Conservation (phyloP, 2,329 filamentous ascomycete species). For the Corinectria fuckeliana region DNA sequence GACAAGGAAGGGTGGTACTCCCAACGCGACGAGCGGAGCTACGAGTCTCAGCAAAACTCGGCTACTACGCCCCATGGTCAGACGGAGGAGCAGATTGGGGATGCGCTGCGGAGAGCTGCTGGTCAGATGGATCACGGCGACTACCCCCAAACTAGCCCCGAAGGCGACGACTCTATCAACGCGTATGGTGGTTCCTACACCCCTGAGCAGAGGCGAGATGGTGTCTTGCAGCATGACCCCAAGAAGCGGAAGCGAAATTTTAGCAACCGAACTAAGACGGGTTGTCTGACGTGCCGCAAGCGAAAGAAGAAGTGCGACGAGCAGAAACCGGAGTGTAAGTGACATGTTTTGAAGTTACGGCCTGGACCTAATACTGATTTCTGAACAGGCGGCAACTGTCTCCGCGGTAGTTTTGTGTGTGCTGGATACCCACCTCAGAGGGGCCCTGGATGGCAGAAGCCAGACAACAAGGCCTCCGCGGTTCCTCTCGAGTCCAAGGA, state of each 20-base stretch:
- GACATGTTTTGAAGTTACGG: neutral
- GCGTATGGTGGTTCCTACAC: slow-evolving; percentile 53
- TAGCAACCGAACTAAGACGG: slow-evolving; percentile 94
- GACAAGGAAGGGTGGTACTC: slow-evolving; percentile 60
- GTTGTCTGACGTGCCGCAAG: slow-evolving; percentile 88
- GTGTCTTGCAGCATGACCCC: slow-evolving; percentile 62
- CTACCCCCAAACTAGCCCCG: slow-evolving; percentile 60
- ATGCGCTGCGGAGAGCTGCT: slow-evolving; percentile 52
- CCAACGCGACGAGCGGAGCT: slow-evolving; percentile 55
- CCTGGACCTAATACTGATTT: slow-evolving; percentile 14
- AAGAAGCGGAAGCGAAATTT: slow-evolving; percentile 83
- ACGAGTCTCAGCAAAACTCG: slow-evolving; percentile 56
- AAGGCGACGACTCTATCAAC: slow-evolving; percentile 57
- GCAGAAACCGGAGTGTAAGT: slow-evolving; percentile 87
- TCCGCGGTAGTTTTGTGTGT: slow-evolving; percentile 87
- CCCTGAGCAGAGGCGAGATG: slow-evolving; percentile 56
- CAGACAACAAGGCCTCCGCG: slow-evolving; percentile 70
- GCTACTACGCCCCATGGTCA: slow-evolving; percentile 53
- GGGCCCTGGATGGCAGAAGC: slow-evolving; percentile 75
- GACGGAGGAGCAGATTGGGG: slow-evolving; percentile 57
- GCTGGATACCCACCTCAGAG: slow-evolving; percentile 87
- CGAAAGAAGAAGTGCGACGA: slow-evolving; percentile 99
- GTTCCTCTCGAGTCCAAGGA: slow-evolving; percentile 87
- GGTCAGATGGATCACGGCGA: slow-evolving; percentile 56
- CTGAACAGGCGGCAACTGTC: slow-evolving; percentile 81